A percentile compares a stretch with the other conserved stretches of the same genome.
Conservation (phyloP, 1,284 basidiomycete genomes). For the Cryptococcus sp. region DNA sequence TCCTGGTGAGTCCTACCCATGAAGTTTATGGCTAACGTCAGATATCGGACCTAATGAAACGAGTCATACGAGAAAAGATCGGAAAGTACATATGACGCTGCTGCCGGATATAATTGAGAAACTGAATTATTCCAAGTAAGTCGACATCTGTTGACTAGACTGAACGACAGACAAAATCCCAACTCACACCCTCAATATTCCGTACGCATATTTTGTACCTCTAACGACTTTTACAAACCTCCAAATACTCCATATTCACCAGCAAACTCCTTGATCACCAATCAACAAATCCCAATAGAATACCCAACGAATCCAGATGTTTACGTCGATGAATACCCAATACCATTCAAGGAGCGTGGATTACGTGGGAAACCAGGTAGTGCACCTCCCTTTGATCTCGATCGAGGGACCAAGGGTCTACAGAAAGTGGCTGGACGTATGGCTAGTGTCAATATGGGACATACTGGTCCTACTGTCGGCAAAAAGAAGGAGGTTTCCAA, state of each 20-base stretch:
- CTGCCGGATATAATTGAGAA: slow-evolving; percentile 33
- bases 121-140: slow-evolving; percentile 32
- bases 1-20: slow-evolving; percentile 23
- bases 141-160: slow-evolving; percentile 1
- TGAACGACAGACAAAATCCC: slow-evolving; percentile 21
- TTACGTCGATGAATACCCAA: slow-evolving; percentile 66
- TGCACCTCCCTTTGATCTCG: slow-evolving; percentile 82
- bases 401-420: slow-evolving; percentile 52
- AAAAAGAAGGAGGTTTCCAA: slow-evolving; percentile 44
- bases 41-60: slow-evolving; percentile 35
- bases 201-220: slow-evolving; percentile 85
- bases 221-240: slow-evolving; percentile 69
- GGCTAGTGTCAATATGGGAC: slow-evolving; percentile 78
- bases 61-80: slow-evolving; percentile 26
- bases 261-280: slow-evolving; percentile 29
- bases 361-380: slow-evolving; percentile 96
- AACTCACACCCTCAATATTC: slow-evolving; percentile 30
- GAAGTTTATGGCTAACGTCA: slow-evolving; percentile 5
- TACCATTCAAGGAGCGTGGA: slow-evolving; percentile 79
- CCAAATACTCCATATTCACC: slow-evolving; percentile 43
- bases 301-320: slow-evolving; percentile 90
- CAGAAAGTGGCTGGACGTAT: slow-evolving; percentile 52
- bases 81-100: slow-evolving; percentile 25
- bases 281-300: slow-evolving; percentile 62
- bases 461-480: slow-evolving; percentile 61